Evolutionary conservation across 2,329 filamentous ascomycete species (phyloP), one percentile per base, ranked within the genome.

Genomic region (Neospermospora avenae): DNA sequence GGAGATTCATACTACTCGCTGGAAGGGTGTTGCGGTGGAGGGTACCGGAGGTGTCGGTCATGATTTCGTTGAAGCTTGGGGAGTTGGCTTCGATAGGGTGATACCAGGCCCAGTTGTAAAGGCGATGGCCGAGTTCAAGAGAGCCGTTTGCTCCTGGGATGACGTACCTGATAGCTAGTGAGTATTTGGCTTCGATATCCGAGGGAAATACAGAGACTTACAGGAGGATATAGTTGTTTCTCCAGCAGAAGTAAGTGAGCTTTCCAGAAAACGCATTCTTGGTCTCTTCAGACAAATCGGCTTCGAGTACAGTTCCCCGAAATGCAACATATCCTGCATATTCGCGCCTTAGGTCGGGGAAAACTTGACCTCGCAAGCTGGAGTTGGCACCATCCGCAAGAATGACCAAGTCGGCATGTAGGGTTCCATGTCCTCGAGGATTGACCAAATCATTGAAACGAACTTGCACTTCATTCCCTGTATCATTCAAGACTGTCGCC

Each of bases 31-130:
- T 61, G 4, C 56, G 59, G 56, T 74, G 72, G 2, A 51, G 39
- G n/a, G 63, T 63, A 0, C 72, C 72, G 16, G 68, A 58, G 7
- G 57, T 57, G 46, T 74, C 72, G 5, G 72, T 74, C 68, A 74
- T 69, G 8, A 74, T 55, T 7, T 70, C 57, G 4, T 59, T 60
- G 59, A 65, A 70, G 41, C 68, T 65, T 39, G 42, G 28, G 2
- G 65, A 66, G 35, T 31, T 20, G 13, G 34, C 41, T 5, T 53
- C n/a, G 20, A 62, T 48, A 57, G 78, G 77, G 59, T 72, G 72
- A 64, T 80, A 80, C 70, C 76, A 80, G 16, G 80, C 77, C 67
- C 75, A 79, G 63, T 78, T 80, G 55, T 78, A 71, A 14, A 76
- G 73, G 0, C 77, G 72, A 20, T 74, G 60, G 3, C 76, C 77